Percentiles rank a stretch among this genome's conserved stretches.
phyloP scores from a whole-genome alignment of 2,329 filamentous ascomycete species.

The Fusarium sp. region DNA sequence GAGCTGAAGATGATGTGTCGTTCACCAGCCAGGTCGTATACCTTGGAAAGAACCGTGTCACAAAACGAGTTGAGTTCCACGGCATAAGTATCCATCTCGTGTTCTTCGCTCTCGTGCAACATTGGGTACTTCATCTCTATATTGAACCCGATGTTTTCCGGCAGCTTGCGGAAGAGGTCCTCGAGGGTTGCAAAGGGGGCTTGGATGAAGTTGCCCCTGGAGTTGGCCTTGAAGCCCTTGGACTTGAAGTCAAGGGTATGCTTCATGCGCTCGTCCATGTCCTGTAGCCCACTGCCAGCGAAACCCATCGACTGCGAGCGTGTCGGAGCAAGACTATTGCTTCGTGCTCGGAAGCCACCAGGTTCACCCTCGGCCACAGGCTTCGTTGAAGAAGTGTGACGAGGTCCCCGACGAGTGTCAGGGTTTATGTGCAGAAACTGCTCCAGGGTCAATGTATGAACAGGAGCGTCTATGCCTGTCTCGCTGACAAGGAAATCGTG shows the following conservation, averaged over 20 bases:
- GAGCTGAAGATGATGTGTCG: conserved; percentile 97
- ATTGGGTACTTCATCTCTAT: conserved; percentile 99
- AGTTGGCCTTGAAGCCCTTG: conserved; percentile 97
- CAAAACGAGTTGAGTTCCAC: conserved; percentile 97
- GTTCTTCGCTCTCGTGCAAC: conserved; percentile 93
- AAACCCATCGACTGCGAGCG: conserved; percentile 69
- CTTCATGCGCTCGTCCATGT: conserved; percentile 88
- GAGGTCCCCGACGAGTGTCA: conserved; percentile 52
- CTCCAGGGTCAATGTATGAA: conserved; percentile 93
- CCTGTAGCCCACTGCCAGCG: conserved; percentile 53
- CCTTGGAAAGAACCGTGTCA: conserved; percentile 89
- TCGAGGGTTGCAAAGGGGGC: conserved; percentile 95
- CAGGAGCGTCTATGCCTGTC: conserved; percentile 95
- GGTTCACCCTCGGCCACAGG: conserved; percentile 49
- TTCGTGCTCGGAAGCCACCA: conserved; percentile 45
- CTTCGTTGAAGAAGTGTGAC: conserved; percentile 17
- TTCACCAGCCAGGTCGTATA: conserved; percentile 85
- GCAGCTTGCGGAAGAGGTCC: conserved; percentile 89
- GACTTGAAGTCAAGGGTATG: conserved; percentile 95
- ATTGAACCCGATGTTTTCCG: conserved; percentile 90
- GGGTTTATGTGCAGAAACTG: conserved; percentile 92
- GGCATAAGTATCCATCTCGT: conserved; percentile 96
- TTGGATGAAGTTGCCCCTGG: conserved; percentile 93
- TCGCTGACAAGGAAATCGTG: conserved; percentile 98
- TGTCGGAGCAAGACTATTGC: conserved; percentile 57